phyloP scores from a whole-genome alignment of 192 early-diverging fungal genomes.

The Entomortierella parvispora region DNA sequence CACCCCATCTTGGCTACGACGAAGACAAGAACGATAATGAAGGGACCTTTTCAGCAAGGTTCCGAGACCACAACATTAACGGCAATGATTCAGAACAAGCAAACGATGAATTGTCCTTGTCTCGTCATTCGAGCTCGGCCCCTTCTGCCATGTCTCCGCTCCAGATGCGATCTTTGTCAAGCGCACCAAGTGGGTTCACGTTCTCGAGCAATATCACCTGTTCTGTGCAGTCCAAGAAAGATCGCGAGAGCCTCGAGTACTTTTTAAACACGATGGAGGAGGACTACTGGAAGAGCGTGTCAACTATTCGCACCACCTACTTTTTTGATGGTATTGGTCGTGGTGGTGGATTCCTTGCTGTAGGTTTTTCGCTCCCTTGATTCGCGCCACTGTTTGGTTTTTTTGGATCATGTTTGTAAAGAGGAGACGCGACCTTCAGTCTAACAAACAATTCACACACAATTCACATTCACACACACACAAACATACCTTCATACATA shows the following conservation, averaged over 20 bases:
- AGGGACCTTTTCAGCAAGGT: conserved; percentile 21
- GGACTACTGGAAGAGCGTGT: conserved; percentile 50
- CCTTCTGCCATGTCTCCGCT: conserved; percentile 36
- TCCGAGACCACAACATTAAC: not conserved
- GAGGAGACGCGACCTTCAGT: no score
- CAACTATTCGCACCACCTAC: conserved; percentile 45
- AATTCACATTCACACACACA: not conserved
- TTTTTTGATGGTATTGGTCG: conserved; percentile 54
- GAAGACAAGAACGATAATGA: not conserved
- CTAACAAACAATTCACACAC: no score
- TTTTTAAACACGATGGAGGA: conserved; percentile 40
- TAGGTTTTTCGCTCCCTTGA: conserved; percentile 12
- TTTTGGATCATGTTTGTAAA: not conserved
- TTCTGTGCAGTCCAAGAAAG: conserved; percentile 4
- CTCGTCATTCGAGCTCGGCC: conserved; percentile 23
- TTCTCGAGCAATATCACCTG: conserved; percentile 31
- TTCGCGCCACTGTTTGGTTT: not conserved
- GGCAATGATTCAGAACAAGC: not conserved
- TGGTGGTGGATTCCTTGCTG: conserved; percentile 46
- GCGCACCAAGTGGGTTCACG: conserved; percentile 20
- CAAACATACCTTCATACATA: not conserved
- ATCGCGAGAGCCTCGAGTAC: conserved; percentile 34
- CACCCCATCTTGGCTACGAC: not conserved
- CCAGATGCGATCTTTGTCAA: not conserved
- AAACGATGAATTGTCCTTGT: not conserved